Conservation (phyloP, 2,329 filamentous ascomycete genomes). For the Paradendryphiella salina region DNA sequence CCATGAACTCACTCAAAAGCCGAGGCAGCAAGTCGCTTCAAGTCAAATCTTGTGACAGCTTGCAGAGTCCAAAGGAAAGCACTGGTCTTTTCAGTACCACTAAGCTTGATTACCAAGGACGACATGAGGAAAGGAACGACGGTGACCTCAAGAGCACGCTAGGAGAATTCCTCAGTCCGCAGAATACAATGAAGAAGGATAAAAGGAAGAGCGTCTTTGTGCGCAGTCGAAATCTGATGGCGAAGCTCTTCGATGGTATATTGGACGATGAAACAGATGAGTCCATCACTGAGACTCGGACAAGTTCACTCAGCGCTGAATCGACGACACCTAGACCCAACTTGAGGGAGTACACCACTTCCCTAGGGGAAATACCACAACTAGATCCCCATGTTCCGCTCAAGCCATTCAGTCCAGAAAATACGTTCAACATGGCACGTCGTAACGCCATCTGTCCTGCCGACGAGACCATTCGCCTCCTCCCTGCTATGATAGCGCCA, state of each 20-base stretch:
- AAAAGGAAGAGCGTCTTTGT: slow-evolving; percentile 16
- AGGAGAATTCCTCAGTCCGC: not conserved
- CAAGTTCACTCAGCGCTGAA: not conserved
- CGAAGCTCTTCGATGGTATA: slow-evolving; percentile 28
- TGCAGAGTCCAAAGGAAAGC: not conserved
- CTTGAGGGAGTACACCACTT: not conserved
- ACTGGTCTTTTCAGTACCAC: not conserved
- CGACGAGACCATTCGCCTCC: not conserved
- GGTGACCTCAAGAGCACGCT: not conserved
- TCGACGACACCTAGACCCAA: not conserved
- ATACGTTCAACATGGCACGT: not conserved
- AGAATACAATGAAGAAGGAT: slow-evolving; percentile 5
- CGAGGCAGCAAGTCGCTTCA: not conserved
- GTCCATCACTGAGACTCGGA: not conserved
- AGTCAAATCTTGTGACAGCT: not conserved
- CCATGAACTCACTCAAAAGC: not conserved
- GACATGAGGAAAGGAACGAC: not conserved
- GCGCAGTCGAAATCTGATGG: slow-evolving; percentile 21
- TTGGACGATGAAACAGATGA: not conserved
- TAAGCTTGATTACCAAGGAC: not conserved
- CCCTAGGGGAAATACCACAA: not conserved
- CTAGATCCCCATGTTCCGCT: not conserved
- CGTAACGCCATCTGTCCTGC: not conserved
- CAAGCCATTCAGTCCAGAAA: not conserved
- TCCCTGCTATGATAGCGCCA: not conserved